Base-by-base conservation (phyloP, 2,329 filamentous ascomycete genomes). In the Plenodomus tracheiphilus region DNA sequence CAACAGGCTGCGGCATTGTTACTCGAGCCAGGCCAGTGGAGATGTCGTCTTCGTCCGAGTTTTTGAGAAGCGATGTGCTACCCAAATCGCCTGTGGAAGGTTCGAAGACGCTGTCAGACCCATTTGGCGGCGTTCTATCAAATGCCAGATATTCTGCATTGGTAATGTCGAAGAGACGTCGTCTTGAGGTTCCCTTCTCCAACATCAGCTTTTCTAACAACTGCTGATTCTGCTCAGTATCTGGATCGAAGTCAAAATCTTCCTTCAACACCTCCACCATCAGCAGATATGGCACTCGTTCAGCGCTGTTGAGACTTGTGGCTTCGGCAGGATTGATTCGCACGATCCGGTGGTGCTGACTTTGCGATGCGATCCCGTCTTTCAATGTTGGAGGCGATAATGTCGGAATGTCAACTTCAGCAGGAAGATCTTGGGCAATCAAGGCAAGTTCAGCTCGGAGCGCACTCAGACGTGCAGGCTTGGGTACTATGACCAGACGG, bases 211-310 rank as follows among this genome's bases (percentile, higher is more conserved):
- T 86, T 17, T 80, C 83, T 9, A 80, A 75, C 11, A 94, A 74
- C 43, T 82, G 79, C 64, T 87, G 81, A 60, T 94, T 94, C 54
- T 90, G 86, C 21, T 81, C 77, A 0, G 85, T 86, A 25, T 87
- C 84, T 0, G 89, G 88, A 59, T 93, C 86, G 61, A 94, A 94
- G 28, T 86, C 86, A 65, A 94, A 93, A 63, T 94, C 89, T 57
- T 93, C 89, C 19, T 86, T 79, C 40, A 94, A 74, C 18, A 94
- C 85, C 66, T 94, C 89, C 2, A 93, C 84, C 88, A 94, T 92
- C 21, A 94, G 79, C 41, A 94, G 73, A 71, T 91, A 94, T 1
- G 89, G 89, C 38, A 94, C 89, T 67, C 91, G 88, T 69, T 94
- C 89, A 4, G 89, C 89, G 68, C 89, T 94, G 71, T 94, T 94